Evolutionary conservation across 331 rosid species (phyloP).

Genomic region (Spiraea crenata): DNA sequence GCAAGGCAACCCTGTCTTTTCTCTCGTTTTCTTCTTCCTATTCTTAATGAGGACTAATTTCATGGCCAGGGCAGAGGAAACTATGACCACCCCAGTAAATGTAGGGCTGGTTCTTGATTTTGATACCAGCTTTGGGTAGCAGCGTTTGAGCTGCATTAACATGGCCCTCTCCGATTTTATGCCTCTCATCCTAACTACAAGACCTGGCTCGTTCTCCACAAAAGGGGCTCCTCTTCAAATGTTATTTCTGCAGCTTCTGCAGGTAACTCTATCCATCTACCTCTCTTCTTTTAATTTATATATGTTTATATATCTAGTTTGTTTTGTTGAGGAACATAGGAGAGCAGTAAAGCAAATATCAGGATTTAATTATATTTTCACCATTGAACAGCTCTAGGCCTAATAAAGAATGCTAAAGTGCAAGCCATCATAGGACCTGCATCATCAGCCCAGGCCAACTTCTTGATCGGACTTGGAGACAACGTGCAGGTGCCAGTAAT

Average conservation of each 20-base stretch:
- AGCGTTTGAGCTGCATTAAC: slow-evolving; percentile 24
- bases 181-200: slow-evolving; percentile 17
- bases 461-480: slow-evolving; percentile 20
- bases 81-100: slow-evolving; percentile 3
- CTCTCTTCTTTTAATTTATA: not conserved
- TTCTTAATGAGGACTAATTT: not conserved
- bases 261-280: slow-evolving; percentile 17
- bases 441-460: slow-evolving; percentile 22
- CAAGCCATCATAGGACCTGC: not conserved
- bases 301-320: too few relatives aligned
- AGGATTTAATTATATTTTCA: not conserved
- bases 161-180: slow-evolving; percentile 28
- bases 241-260: slow-evolving; percentile 41
- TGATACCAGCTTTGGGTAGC: slow-evolving; percentile 12
- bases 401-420: not conserved
- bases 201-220: slow-evolving; percentile 27
- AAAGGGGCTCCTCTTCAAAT: slow-evolving; percentile 12
- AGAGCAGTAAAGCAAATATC: too few relatives aligned
- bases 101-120: slow-evolving; percentile 33
- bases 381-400: not conserved
- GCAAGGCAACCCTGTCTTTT: not conserved
- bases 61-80: slow-evolving; percentile 1
- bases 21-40: not conserved
- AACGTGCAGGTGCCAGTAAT: slow-evolving; percentile 23
- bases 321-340: too few relatives aligned